A percentile compares a stretch with the other conserved stretches of the same genome.
These are phyloP conservation scores for Tetrahymena thermophila DNA, from an alignment of 73 alveolate genomes.

Conservation along the genomic window DNA sequence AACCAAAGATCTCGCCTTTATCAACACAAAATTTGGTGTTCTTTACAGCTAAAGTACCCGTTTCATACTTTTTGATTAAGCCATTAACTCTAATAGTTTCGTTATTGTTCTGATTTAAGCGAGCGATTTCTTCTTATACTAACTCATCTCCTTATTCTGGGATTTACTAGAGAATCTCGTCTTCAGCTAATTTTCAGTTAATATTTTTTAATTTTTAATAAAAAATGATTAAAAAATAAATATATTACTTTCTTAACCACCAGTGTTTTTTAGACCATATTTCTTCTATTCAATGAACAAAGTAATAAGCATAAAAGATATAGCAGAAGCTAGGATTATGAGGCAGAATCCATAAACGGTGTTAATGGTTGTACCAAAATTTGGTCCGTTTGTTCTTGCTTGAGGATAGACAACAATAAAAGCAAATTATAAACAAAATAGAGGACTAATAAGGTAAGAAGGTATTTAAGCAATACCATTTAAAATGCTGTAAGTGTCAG, in stretches of 20 bases:
- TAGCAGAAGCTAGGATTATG: not conserved
- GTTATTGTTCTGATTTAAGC: not conserved
- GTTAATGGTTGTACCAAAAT: not conserved
- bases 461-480: not conserved
- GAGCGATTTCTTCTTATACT: slow-evolving; percentile 5
- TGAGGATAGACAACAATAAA: not conserved
- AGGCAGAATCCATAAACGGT: not conserved
- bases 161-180: not conserved
- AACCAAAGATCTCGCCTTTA: slow-evolving; percentile 65
- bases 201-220: not conserved
- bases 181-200: not conserved
- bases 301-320: not conserved
- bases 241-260: not conserved
- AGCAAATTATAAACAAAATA: not conserved
- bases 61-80: slow-evolving; percentile 31
- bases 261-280: not conserved
- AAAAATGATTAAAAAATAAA: not conserved
- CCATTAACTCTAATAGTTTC: slow-evolving; percentile 37
- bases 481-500: not conserved
- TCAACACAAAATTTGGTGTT: slow-evolving; percentile 52
- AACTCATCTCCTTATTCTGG: slow-evolving; percentile 12
- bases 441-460: not conserved
- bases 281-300: not conserved
- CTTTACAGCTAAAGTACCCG: slow-evolving; percentile 64
- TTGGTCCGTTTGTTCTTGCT: not conserved